These are phyloP conservation scores for Hyphopichia homilentoma DNA, from an alignment of 805 yeast species.

Conservation along the genomic window DNA sequence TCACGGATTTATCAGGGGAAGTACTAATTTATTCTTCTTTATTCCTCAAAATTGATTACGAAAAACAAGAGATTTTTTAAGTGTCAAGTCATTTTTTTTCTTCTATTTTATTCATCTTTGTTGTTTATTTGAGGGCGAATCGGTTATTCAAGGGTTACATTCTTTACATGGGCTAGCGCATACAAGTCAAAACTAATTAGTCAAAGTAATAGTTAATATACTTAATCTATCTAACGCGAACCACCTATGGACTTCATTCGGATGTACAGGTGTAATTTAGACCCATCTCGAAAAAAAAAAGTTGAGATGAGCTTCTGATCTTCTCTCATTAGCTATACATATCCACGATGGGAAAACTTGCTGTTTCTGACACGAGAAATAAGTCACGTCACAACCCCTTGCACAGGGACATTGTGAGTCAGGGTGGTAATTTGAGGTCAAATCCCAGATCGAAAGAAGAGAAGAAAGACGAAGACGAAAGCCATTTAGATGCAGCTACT, in stretches of 20 bases:
- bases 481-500: slow-evolving; percentile 71
- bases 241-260: no score
- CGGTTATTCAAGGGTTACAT: no score
- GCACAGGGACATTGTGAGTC: slow-evolving; percentile 71
- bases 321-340: no score
- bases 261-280: no score
- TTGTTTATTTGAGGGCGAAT: slow-evolving; percentile 1
- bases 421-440: slow-evolving; percentile 64
- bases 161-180: no score
- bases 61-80: slow-evolving; percentile 1
- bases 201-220: no score
- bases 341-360: slow-evolving; percentile 60
- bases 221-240: no score
- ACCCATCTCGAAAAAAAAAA: neutral
- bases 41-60: slow-evolving; percentile 36
- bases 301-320: neutral
- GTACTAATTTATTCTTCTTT: slow-evolving; percentile 53
- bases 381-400: slow-evolving; percentile 80
- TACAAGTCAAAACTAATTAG: no score
- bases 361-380: slow-evolving; percentile 46
- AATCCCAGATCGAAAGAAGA: slow-evolving; percentile 27
- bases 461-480: slow-evolving; percentile 51
- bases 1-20: slow-evolving; percentile 79
- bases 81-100: neutral
- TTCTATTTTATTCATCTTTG: neutral